Percentiles rank a stretch among this genome's conserved stretches.
phyloP scores from a whole-genome alignment of 352 stramenopile genomes.

The Vaucheria bursata region DNA sequence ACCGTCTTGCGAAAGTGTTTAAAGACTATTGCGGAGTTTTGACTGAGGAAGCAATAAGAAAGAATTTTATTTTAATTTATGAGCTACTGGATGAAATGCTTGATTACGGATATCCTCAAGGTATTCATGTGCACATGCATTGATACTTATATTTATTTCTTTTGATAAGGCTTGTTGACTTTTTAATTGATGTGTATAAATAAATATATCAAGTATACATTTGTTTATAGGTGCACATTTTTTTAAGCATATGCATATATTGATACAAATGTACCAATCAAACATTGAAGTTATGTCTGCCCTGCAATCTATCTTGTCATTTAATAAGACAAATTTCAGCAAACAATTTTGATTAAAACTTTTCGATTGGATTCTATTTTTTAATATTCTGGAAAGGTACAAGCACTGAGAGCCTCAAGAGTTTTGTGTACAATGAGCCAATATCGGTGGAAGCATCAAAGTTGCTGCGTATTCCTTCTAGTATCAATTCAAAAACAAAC shows the following conservation, averaged over 20 bases:
- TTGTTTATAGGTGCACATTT: too few species aligned
- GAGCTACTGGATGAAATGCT: slow-evolving; percentile 96
- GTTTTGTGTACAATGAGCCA: slow-evolving; percentile 95
- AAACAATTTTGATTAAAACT: too few species aligned
- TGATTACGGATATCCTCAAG: slow-evolving; percentile 95
- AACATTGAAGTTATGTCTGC: too few species aligned
- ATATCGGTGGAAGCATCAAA: slow-evolving; percentile 76
- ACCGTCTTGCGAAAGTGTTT: slow-evolving; percentile 85
- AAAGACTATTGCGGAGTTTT: slow-evolving; percentile 99
- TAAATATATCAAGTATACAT: too few species aligned
- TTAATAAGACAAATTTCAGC: too few species aligned
- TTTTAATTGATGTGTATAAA: too few species aligned
- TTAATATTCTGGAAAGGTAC: slow-evolving; percentile 58
- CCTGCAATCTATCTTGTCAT: too few species aligned
- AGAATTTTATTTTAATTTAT: slow-evolving; percentile 99
- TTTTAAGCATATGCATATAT: too few species aligned
- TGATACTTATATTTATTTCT: too few species aligned
- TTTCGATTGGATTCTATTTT: background rate
- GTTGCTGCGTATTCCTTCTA: slow-evolving; percentile 41
- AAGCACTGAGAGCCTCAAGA: slow-evolving; percentile 91
- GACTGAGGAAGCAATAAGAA: slow-evolving; percentile 93
- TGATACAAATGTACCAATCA: too few species aligned
- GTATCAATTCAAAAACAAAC: slow-evolving; percentile 67
- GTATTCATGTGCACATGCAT: too few species aligned
- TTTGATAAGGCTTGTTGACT: too few species aligned